Percentiles rank a stretch among this genome's conserved stretches.
Conservation (phyloP, 805 yeast species). For the Metschnikowia bowlesiae region DNA sequence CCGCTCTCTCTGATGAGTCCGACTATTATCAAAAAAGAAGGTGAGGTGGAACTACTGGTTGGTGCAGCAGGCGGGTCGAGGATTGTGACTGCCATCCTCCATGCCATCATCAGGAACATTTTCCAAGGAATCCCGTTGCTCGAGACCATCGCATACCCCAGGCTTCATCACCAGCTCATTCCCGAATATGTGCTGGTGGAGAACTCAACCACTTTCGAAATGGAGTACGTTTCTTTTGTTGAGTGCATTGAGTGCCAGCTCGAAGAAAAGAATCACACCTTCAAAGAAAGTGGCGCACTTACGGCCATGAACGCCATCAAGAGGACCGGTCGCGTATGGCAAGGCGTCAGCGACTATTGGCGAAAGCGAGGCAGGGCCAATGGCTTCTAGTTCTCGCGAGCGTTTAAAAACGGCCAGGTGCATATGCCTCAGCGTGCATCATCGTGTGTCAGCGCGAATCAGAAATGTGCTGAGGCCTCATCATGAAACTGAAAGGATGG, state of each 20-base stretch:
- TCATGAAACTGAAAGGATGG: not conserved
- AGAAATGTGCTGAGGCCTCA: no score
- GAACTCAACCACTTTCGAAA: slow-evolving; percentile 35
- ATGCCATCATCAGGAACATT: slow-evolving; percentile 66
- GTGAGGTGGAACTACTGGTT: slow-evolving; percentile 47
- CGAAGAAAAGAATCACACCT: slow-evolving; percentile 35
- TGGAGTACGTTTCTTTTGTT: slow-evolving; percentile 19
- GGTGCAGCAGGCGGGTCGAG: slow-evolving; percentile 96
- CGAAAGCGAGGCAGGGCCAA: slow-evolving; percentile 74
- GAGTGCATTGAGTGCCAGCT: slow-evolving; percentile 28
- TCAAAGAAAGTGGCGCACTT: slow-evolving; percentile 32
- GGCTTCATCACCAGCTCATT: slow-evolving; percentile 84
- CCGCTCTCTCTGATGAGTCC: slow-evolving; percentile 87
- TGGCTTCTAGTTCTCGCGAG: slow-evolving; percentile 44
- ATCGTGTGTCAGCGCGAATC: no score
- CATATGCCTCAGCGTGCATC: no score
- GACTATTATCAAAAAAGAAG: slow-evolving; percentile 40
- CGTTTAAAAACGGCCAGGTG: not conserved
- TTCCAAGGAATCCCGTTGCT: slow-evolving; percentile 55
- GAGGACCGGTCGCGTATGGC: slow-evolving; percentile 43
- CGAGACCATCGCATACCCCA: slow-evolving; percentile 70
- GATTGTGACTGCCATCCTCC: slow-evolving; percentile 77
- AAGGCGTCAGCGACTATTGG: slow-evolving; percentile 90
- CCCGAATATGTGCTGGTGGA: slow-evolving; percentile 70
- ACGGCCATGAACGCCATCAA: slow-evolving; percentile 42